These are phyloP conservation scores for Irpex sp. DNA, from an alignment of 1,284 basidiomycete species.

Conservation along the genomic window DNA sequence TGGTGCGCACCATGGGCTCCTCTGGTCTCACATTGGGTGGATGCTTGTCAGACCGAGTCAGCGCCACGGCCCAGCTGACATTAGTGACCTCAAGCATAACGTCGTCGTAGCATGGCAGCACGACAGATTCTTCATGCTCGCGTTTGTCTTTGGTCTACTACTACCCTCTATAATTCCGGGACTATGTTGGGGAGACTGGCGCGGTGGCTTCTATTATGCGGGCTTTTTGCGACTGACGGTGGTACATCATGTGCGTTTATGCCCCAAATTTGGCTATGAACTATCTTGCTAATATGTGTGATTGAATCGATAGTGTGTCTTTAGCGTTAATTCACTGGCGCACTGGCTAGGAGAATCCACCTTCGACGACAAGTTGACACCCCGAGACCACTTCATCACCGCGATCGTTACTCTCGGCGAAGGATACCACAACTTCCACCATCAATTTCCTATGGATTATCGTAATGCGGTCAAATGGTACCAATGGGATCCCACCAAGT, in stretches of 20 bases:
- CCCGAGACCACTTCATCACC: slow-evolving; percentile 81
- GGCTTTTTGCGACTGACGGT: slow-evolving; percentile 66
- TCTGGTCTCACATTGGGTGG: slow-evolving; percentile 84
- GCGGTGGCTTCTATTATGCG: slow-evolving; percentile 77
- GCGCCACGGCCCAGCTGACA: slow-evolving; percentile 74
- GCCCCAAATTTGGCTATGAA: background rate
- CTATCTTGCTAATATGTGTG: background rate
- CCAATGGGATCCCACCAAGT: slow-evolving; percentile 69
- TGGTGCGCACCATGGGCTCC: slow-evolving; percentile 74
- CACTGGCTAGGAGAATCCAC: slow-evolving; percentile 86
- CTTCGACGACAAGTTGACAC: slow-evolving; percentile 82
- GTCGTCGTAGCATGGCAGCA: slow-evolving; percentile 82
- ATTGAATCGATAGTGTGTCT: slow-evolving; percentile 60
- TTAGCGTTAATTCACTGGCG: slow-evolving; percentile 91
- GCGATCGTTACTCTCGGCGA: slow-evolving; percentile 87
- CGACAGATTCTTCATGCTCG: slow-evolving; percentile 51
- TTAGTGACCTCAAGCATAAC: slow-evolving; percentile 75
- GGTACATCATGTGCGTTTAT: slow-evolving; percentile 70
- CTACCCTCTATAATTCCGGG: slow-evolving; percentile 77
- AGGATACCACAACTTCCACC: slow-evolving; percentile 87
- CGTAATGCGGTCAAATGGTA: slow-evolving; percentile 69
- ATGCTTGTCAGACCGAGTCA: slow-evolving; percentile 81
- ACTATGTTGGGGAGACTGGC: slow-evolving; percentile 77
- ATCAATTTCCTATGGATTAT: slow-evolving; percentile 84
- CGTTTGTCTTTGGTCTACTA: slow-evolving; percentile 58